Evolutionary conservation across 805 yeast genomes (phyloP), one percentile per base, ranked within the genome.

Genomic region (Suhomyces sp.): DNA sequence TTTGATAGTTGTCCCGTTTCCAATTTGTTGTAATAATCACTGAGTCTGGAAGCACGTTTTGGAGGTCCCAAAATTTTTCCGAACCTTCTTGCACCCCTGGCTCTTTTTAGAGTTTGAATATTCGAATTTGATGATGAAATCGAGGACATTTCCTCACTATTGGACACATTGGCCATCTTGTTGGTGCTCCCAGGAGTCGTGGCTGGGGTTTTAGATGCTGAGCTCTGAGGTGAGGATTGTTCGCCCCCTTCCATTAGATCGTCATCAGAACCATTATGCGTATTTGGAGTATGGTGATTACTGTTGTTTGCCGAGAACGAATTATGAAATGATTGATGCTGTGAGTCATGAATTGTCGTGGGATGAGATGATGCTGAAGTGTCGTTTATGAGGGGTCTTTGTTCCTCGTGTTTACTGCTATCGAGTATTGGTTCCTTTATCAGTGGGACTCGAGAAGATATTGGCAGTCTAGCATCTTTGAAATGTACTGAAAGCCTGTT

Each of bases 11-110:
- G n/a, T n/a, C n/a, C n/a, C n/a, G n/a, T n/a, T n/a, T n/a, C n/a
- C n/a, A n/a, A n/a, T n/a, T n/a, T n/a, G 11, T 29, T 35, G 25
- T 29, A 33, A 4, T 38, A 31, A 42, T 33, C 37, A 42, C 55
- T 30, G 31, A 41, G 15, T 51, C 63, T 26, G 3, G 67, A 54
- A 2, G 72, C 63, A 31, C 81, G 51, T 43, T 72, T 65, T 1
- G 80, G 79, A 8, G 78, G 79, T 2, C 81, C 81, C 25, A 76
- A 42, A 3, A 51, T 35, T 37, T 51, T 57, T 5, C 65, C 63
- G 33, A 66, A 63, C 21, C 73, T 54, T 38, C 72, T 56, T 2
- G 62, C 43, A 9, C 67, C 58, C 30, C 67, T 50, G 20, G 60
- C 49, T 31, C 65, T 39, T 36, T 54, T 59, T n/a, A 57, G 36